A percentile compares a stretch with the other conserved stretches of the same genome.
Conservation (phyloP, 768 basidiomycete genomes). For the Amanita jacksonii region DNA sequence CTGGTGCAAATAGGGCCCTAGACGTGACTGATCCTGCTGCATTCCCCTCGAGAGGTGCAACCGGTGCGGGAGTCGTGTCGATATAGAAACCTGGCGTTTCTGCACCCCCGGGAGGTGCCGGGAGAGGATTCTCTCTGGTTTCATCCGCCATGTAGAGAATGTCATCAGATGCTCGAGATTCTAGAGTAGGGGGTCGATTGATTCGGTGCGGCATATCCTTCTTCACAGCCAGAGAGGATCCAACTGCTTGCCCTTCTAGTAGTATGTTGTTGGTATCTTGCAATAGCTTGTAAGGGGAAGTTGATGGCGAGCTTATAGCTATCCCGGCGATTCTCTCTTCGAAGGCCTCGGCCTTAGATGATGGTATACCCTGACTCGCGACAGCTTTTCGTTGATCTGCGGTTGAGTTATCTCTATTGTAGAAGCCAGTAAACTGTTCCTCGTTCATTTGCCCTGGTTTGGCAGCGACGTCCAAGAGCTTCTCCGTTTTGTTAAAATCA, state of each 20-base stretch:
- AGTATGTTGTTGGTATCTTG: neutral
- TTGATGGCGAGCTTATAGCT: slow-evolving; percentile 10
- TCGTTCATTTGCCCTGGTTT: slow-evolving; percentile 10
- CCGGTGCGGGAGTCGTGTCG: slow-evolving; percentile 28
- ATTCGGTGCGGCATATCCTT: neutral
- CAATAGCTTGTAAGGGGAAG: neutral
- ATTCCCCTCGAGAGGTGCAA: slow-evolving; percentile 10
- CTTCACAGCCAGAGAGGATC: neutral
- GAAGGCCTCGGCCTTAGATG: slow-evolving; percentile 11
- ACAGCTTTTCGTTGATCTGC: neutral
- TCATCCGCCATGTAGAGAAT: too few relatives aligned
- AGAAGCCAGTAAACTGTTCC: slow-evolving; percentile 11
- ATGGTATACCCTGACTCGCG: neutral
- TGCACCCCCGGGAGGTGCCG: slow-evolving; percentile 1
- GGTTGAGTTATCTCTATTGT: neutral
- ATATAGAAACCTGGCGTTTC: slow-evolving; percentile 23
- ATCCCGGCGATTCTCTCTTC: slow-evolving; percentile 31
- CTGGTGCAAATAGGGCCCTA: slow-evolving; percentile 12
- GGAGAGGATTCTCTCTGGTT: neutral
- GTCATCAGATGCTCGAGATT: too few relatives aligned
- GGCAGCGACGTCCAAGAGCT: slow-evolving; percentile 28
- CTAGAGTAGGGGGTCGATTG: too few relatives aligned
- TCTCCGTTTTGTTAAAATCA: slow-evolving; percentile 55
- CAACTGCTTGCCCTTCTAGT: neutral
- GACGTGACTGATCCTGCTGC: slow-evolving; percentile 11